A percentile compares a stretch with the other conserved stretches of the same genome.
phyloP scores from a whole-genome alignment of 768 basidiomycete species.

The Daedaleopsis sinensis region DNA sequence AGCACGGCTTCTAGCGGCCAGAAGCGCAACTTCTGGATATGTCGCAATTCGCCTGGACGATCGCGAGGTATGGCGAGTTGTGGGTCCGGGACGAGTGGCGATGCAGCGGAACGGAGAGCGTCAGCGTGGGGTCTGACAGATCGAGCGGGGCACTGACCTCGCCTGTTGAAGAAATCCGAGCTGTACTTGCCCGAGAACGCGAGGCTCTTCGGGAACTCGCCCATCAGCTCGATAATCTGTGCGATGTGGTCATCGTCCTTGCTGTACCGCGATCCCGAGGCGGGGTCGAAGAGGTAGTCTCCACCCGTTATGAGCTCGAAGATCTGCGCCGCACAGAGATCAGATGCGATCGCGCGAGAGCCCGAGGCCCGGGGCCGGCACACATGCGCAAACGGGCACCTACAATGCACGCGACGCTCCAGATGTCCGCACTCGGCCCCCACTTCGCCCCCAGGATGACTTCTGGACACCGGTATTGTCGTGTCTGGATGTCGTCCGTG shows the following conservation, averaged over 20 bases:
- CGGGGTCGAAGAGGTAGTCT: constrained; percentile 98
- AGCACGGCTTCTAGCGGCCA: constrained; percentile 85
- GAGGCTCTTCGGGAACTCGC: constrained; percentile 82
- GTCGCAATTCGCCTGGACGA: constrained; percentile 74
- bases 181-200: constrained; percentile 93
- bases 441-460: constrained; percentile 96
- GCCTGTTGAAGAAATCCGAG: constrained; percentile 94
- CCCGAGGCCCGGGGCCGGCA: neutral
- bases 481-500: constrained; percentile 97
- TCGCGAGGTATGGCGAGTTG: constrained; percentile 2
- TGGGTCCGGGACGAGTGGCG: neutral
- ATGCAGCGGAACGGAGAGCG: neutral
- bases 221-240: constrained; percentile 95
- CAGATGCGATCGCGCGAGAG: constrained; percentile 11
- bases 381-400: constrained; percentile 34
- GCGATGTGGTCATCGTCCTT: constrained; percentile 98
- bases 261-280: constrained; percentile 90
- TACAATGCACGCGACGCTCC: constrained; percentile 95
- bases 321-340: constrained; percentile 50
- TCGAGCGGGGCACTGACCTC: constrained; percentile 55
- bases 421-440: constrained; percentile 94
- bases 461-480: constrained; percentile 97
- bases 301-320: constrained; percentile 97
- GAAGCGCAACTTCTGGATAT: constrained; percentile 91
- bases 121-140: neutral